Evolutionary conservation across 257 asterid genomes (phyloP).

Genomic region (Paulownia fortunei): DNA sequence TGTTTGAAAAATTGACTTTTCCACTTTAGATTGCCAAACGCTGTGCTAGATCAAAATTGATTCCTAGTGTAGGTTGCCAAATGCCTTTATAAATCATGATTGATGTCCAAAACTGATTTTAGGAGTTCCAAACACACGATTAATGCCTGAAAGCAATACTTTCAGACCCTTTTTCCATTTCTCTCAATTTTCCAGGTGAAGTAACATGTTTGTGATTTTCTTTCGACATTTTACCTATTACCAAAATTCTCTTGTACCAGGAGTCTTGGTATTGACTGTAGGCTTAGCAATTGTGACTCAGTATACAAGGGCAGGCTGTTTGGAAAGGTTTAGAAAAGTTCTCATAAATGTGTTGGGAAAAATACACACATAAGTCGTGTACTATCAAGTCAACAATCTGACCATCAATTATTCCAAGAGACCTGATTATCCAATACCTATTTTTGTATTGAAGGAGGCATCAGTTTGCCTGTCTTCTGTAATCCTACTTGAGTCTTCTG

Average conservation of each 20-base stretch:
- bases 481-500: neutral
- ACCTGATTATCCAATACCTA: neutral
- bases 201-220: neutral
- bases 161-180: neutral
- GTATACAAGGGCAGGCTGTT: neutral
- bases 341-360: neutral
- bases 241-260: neutral
- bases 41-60: neutral
- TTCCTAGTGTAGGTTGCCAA: neutral
- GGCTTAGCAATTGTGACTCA: neutral
- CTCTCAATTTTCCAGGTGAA: neutral
- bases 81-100: no score
- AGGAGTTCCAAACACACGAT: neutral
- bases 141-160: neutral
- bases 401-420: neutral
- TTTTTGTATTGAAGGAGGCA: neutral
- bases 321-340: neutral
- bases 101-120: neutral
- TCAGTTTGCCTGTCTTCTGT: neutral
- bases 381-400: neutral
- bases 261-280: neutral
- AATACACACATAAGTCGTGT: neutral
- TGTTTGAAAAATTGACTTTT: no score
- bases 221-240: neutral
- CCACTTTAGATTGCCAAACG: neutral